Base-by-base conservation (phyloP, 805 yeast genomes). In the Debaryomyces hansenii region DNA sequence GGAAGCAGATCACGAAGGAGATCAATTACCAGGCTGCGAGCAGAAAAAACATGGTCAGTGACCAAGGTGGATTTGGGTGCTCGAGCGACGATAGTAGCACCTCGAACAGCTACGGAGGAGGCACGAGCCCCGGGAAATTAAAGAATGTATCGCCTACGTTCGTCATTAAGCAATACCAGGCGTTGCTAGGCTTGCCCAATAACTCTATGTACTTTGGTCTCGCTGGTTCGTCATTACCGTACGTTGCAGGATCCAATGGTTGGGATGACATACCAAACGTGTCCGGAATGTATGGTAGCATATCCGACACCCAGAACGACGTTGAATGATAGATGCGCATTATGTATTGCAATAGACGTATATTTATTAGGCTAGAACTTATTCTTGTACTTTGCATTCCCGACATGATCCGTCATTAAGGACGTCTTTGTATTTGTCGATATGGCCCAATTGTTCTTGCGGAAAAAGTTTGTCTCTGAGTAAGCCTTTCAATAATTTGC, bases 401-500 rank as follows among this genome's bases (percentile, higher is more conserved):
- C 12, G 15, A 39, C 42, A 39, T 2, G 35, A 7, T 27, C 40
- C 46, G 27, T 41, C 38, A 8, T 41, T 21, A 21, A 48, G 37
- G 5, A 41, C n/a, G 2, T 33, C 37, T n/a, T 45, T 42, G 40
- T 53, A 51, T 28, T 44, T 51, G 40, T 87, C 94, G 10, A 84
- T 74, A 64, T 87, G 95, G 6, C 90, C 90, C 51, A 87, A 64
- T 11, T 67, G 58, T 10, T 70, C 66, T 0, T 64, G 70, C 0
- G 90, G 90, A 41, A 70, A 77, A n/a, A 85, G 64, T 5, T 66
- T 57, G 51, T 83, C 79, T 50, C 94, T 66, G 4, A 90, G 79
- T 42, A 77, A 69, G 48, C 83, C 83, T 64, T 90, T 90, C 52
- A 90, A 66, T 12, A 81, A 77, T 60, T 90, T 90, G 14, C 92